A percentile compares a stretch with the other conserved stretches of the same genome.
phyloP scores from a whole-genome alignment of 257 asterid genomes.

The Solanum sejunctum region DNA sequence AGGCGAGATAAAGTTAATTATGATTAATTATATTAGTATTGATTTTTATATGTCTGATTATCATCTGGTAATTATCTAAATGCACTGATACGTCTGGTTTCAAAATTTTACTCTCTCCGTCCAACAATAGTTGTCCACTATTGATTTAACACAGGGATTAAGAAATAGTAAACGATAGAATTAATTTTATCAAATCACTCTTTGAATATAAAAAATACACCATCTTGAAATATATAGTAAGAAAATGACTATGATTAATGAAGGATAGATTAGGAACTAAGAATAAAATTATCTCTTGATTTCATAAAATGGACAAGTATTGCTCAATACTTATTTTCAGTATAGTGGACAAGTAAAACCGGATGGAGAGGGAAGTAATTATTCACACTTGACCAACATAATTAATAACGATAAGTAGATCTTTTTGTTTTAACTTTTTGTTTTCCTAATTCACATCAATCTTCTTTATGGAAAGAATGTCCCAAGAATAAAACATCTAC shows the following conservation, averaged over 20 bases:
- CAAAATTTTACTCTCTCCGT: background rate
- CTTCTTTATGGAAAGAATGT: background rate
- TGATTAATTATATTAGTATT: background rate
- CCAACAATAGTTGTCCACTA: too few species aligned
- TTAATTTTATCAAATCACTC: too few species aligned
- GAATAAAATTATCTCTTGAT: too few species aligned
- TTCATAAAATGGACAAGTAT: too few species aligned
- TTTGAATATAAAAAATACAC: too few species aligned
- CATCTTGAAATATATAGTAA: too few species aligned
- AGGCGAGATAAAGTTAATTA: background rate
- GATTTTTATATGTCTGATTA: background rate
- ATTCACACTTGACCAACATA: background rate
- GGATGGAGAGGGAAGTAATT: too few species aligned
- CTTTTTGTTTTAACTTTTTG: background rate
- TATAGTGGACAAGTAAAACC: too few species aligned
- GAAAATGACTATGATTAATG: too few species aligned
- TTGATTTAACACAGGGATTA: too few species aligned
- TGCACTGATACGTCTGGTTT: background rate
- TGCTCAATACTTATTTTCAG: rapidly evolving
- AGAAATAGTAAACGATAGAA: too few species aligned
- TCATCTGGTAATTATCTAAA: background rate
- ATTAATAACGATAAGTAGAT: background rate
- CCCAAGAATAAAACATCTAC: background rate
- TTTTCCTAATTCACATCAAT: background rate
- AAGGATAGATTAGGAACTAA: too few species aligned